Percentiles rank a stretch among this genome's conserved stretches.
Evolutionary conservation across 2,329 filamentous ascomycete genomes (phyloP).

Genomic region (Arachnopeziza araneosa): DNA sequence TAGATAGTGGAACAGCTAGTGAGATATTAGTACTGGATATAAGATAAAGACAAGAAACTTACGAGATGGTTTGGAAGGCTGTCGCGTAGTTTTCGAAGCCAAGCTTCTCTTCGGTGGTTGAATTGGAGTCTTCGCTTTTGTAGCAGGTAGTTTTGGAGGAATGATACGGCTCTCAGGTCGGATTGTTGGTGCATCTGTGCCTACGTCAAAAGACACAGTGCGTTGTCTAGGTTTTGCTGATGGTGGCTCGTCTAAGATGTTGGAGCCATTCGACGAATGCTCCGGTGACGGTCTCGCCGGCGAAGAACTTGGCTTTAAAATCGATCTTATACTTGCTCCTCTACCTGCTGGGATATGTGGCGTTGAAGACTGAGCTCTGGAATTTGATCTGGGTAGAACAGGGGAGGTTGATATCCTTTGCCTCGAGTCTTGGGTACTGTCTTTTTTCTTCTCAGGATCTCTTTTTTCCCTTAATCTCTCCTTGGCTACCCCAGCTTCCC

Average conservation of each 20-base stretch:
- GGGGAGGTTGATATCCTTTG: conserved; percentile 8
- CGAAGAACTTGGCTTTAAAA: conserved; percentile 12
- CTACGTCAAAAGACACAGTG: conserved; percentile 16
- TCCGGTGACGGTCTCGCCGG: background rate
- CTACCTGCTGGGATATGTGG: conserved; percentile 22
- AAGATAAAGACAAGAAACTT: background rate
- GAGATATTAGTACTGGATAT: background rate
- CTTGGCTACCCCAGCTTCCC: background rate
- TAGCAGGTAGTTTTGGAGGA: conserved; percentile 4
- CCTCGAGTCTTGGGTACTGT: background rate
- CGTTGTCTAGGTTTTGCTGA: background rate
- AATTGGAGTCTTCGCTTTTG: conserved; percentile 6
- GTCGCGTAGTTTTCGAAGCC: background rate
- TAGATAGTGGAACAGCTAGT: background rate
- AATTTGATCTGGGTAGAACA: conserved; percentile 10
- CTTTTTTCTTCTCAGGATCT: conserved; percentile 9
- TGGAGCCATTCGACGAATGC: conserved; percentile 15
- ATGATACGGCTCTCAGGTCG: conserved; percentile 4
- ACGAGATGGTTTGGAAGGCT: background rate
- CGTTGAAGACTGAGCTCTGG: conserved; percentile 20
- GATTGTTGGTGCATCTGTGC: conserved; percentile 4
- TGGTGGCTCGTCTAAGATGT: background rate
- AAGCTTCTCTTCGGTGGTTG: conserved; percentile 6
- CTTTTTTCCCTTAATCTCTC: conserved; percentile 16
- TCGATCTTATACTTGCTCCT: conserved; percentile 11